These are phyloP conservation scores for Colletotrichum tanaceti DNA, from an alignment of 2,329 filamentous ascomycete genomes.

Conservation along the genomic window DNA sequence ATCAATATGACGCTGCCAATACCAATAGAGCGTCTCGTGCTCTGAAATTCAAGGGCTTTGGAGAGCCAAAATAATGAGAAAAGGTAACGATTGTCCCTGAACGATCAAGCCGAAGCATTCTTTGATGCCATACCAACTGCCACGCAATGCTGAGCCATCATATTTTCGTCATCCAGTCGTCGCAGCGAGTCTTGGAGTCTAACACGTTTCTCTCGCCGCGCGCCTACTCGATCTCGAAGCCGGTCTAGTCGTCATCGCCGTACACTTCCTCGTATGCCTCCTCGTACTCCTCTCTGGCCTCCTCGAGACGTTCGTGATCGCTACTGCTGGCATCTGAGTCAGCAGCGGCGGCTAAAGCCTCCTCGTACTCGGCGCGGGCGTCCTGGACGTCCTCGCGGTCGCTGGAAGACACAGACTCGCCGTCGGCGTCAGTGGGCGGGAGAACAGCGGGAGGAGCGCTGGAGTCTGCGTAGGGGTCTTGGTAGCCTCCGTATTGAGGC, in stretches of 20 bases:
- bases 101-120: conserved; percentile 28
- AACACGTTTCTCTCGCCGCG: neutral
- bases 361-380: conserved; percentile 58
- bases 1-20: neutral
- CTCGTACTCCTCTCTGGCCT: conserved; percentile 62
- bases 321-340: conserved; percentile 62
- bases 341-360: conserved; percentile 53
- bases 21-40: conserved; percentile 27
- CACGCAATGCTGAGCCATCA: conserved; percentile 35
- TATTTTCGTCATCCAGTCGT: conserved; percentile 32
- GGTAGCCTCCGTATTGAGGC: conserved; percentile 40
- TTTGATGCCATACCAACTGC: conserved; percentile 27
- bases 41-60: conserved; percentile 26
- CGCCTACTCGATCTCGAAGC: conserved; percentile 2
- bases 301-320: conserved; percentile 63
- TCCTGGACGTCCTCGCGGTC: conserved; percentile 57
- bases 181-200: conserved; percentile 26
- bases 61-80: conserved; percentile 15
- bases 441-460: conserved; percentile 51
- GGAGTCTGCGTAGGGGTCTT: conserved; percentile 36
- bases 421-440: conserved; percentile 54
- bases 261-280: conserved; percentile 62
- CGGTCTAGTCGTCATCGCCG: conserved; percentile 43
- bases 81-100: conserved; percentile 25
- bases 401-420: conserved; percentile 55